Base-by-base conservation (phyloP, 768 basidiomycete genomes). In the Lactifluus hygrophoroides region DNA sequence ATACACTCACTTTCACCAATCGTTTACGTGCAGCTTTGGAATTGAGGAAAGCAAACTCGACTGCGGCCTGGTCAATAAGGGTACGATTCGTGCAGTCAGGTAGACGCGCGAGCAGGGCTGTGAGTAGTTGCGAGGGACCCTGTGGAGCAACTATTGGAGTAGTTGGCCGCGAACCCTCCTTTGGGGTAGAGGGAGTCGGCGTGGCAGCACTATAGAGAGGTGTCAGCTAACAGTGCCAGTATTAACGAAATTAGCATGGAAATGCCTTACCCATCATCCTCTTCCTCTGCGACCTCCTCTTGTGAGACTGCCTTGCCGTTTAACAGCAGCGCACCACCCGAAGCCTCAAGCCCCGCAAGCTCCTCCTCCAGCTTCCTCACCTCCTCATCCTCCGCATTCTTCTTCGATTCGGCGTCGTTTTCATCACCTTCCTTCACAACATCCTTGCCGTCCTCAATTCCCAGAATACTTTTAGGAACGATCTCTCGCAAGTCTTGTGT, bases 1-100 rank as follows among this genome's bases (percentile, higher is more conserved):
- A 7, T 11, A 9, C 40, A 17, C 66, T 40, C 62, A 94, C 94
- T 80, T 85, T 94, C 64, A 91, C 77, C 40, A 97, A 78, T 56
- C 96, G 75, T 70, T 95, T 98, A 65, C 96, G 77, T 13, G 94
- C 91, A 21, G 95, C 93, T 70, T 98, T 98, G 43, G 93, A 94
- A 68, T 98, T 99, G 57, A 99, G 76, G 67, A 94, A 92, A 0
- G 93, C 91, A 70, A 99, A 99, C 62, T 99, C 95, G 38, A 97
- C 83, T 0, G 94, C 94, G 28, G 88, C 86, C 71, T 95, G 91
- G 69, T 99, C 96, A 57, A 98, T 89, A 59, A 92, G 70, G 2
- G 82, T 79, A 16, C 90, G 83, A 67, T 93, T 97, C 13, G 90
- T 94, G n/a, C 90, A 89, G 69, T 99, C 95, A 0, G 95, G 90